Evolutionary conservation across 768 basidiomycete genomes (phyloP).

Genomic region (Hemileccinum rubropunctum): DNA sequence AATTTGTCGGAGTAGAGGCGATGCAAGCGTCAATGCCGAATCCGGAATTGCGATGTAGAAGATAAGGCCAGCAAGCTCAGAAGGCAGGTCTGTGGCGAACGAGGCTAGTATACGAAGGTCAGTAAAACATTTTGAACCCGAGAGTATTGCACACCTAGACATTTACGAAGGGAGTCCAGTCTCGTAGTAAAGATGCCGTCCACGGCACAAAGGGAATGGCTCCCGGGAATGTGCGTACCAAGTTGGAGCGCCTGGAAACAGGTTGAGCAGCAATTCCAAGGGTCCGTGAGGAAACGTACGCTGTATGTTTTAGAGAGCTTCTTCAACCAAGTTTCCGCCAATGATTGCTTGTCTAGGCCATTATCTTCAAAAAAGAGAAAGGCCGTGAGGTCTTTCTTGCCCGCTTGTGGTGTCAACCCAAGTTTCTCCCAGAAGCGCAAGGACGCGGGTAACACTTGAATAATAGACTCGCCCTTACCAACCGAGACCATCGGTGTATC

Average conservation of each 20-base stretch:
- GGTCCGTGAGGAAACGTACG: constrained; percentile 39
- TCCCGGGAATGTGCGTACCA: constrained; percentile 56
- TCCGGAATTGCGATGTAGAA: constrained; percentile 70
- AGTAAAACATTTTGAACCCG: neutral
- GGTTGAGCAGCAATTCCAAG: constrained; percentile 11
- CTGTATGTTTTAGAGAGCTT: constrained; percentile 52
- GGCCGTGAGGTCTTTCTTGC: constrained; percentile 65
- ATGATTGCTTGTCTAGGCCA: constrained; percentile 42
- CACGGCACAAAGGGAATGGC: constrained; percentile 40
- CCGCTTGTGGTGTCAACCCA: constrained; percentile 66
- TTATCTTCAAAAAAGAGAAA: constrained; percentile 70
- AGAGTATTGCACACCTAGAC: constrained; percentile 42
- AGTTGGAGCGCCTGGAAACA: constrained; percentile 53
- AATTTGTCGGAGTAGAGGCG: constrained; percentile 65
- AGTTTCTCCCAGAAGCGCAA: constrained; percentile 86
- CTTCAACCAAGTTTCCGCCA: constrained; percentile 60
- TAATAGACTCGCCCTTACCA: constrained; percentile 62
- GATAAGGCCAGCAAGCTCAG: constrained; percentile 44
- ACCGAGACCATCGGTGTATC: constrained; percentile 61
- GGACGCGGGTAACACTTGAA: constrained; percentile 70
- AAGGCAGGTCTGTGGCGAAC: constrained; percentile 45
- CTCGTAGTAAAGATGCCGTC: constrained; percentile 63
- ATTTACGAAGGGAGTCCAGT: constrained; percentile 72
- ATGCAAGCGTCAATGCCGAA: constrained; percentile 58
- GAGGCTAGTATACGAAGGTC: constrained; percentile 36